Base-by-base conservation (phyloP, 768 basidiomycete species). In the Pleurotus pulmonarius region DNA sequence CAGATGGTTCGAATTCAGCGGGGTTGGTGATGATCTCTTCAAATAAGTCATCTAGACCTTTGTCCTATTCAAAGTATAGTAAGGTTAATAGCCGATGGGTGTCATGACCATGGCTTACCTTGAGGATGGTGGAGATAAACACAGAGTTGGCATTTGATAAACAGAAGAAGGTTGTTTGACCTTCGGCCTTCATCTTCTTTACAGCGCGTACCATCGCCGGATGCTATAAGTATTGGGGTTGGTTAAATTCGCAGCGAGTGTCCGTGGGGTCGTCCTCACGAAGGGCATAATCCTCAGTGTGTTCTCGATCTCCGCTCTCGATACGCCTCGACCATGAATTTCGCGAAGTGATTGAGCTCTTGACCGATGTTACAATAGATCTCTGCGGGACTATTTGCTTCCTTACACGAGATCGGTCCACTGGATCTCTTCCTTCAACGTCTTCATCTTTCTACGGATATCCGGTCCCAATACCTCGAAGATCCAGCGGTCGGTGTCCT, bases 331-430 rank as follows among this genome's bases (percentile, higher is more conserved):
- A 20, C 72, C 75, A 66, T 90, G 83, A 1, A 92, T 81, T 63
- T 94, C 87, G 18, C 74, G 76, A 55, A 97, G 79, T 54, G 80
- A 83, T 64, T 80, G 79, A n/a, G 83, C 87, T 55, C 90, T 88
- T 60, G 48, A 61, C 22, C 55, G 52, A 25, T 52, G 49, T 56
- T 58, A 53, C 48, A 47, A 34, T 56, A 15, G 29, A 45, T 22
- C 26, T 18, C 37, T 4, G 24, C 12, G 22, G 3, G 20, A 12
- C 4, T 46, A 22, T 44, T 22, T 40, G 26, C 26, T 15, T 22
- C 62, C 85, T 73, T 70, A 98, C 96, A 98, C 85, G 38, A 97
- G 82, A 75, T 98, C 97, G 3, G 95, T 98, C 88, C 94, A 99
- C 67, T 97, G 92, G 24, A 79, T 67, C 58, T 80, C 70, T 6